Evolutionary conservation across 352 stramenopile species (phyloP), one percentile per base, ranked within the genome.

Genomic region (Globisporangium nagaii): DNA sequence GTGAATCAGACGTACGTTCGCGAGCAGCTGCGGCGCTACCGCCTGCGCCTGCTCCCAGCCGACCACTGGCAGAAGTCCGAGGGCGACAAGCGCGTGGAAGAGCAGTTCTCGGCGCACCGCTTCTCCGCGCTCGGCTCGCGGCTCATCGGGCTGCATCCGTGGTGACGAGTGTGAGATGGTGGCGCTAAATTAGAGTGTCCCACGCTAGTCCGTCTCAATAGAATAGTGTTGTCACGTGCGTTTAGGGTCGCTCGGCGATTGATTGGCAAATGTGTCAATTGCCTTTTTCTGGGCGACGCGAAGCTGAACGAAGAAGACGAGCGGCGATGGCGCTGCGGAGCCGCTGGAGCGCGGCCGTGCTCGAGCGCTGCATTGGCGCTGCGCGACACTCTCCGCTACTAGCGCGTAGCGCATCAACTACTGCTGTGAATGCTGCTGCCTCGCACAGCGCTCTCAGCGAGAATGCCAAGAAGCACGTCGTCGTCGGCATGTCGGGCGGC

Each of bases 401-500:
- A 11, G 8, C 1, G 27, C 27, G 27, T 27, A 37, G 43, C 11
- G 11, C 22, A 11, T 50, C 43, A 9, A 36, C 43, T 35, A n/a
- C 43, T 3, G n/a, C 27, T 49, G 42, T 17, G 24, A n/a, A 24
- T 37, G 43, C 10, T 2, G 10, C 19, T n/a, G 27, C n/a, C 10
- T 4, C 11, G 2, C 5, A 24, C 4, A 2, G 36, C n/a, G 19
- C 36, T 20, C 43, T 31, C 4, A 50, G 43, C 10, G n/a, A 63
- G 1, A 76, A 79, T 25, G 57, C 45, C 10, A 60, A 51, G 27
- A 86, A 80, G 50, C 81, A 87, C 53, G 88, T 99, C 37, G 92
- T 97, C 1, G 90, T 99, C 25, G 97, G 96, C 39, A 96, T 99
- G 81, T 99, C 95, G 12, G 97, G 97, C 27, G 97, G 97, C n/a